Percentiles rank a stretch among this genome's conserved stretches.
phyloP scores from a whole-genome alignment of 139 green algal species.

The Trebouxia sp. region DNA sequence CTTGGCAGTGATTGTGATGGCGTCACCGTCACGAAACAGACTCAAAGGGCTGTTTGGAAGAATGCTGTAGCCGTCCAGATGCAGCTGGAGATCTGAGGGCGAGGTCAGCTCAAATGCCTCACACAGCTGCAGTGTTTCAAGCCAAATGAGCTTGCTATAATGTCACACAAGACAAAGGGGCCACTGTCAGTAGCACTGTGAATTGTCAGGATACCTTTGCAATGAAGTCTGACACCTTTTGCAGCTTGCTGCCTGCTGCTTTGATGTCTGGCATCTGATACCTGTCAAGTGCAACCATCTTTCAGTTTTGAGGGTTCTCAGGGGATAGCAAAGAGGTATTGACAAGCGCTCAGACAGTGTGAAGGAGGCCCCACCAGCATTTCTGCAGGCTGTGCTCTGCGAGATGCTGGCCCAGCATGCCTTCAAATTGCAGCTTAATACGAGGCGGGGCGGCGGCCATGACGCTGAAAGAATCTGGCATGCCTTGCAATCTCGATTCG shows the following conservation, averaged over 20 bases:
- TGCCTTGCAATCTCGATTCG: too few species aligned
- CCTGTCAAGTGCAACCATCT: neutral
- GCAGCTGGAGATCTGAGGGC: neutral
- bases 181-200: neutral
- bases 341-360: too few species aligned
- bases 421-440: constrained; percentile 5
- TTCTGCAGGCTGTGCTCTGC: neutral
- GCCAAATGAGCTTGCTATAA: too few species aligned
- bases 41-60: neutral
- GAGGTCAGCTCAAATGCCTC: neutral
- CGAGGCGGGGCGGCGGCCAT: neutral
- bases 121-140: neutral
- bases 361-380: too few species aligned
- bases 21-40: constrained; percentile 4
- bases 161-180: too few species aligned
- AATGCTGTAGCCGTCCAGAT: neutral
- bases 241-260: neutral
- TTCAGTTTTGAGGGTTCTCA: too few species aligned
- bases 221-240: neutral
- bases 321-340: too few species aligned
- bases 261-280: neutral
- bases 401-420: neutral
- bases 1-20: neutral
- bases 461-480: too few species aligned
- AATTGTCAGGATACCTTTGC: neutral